Evolutionary conservation across 2,329 filamentous ascomycete genomes (phyloP).

Genomic region (Trichophyton simii): DNA sequence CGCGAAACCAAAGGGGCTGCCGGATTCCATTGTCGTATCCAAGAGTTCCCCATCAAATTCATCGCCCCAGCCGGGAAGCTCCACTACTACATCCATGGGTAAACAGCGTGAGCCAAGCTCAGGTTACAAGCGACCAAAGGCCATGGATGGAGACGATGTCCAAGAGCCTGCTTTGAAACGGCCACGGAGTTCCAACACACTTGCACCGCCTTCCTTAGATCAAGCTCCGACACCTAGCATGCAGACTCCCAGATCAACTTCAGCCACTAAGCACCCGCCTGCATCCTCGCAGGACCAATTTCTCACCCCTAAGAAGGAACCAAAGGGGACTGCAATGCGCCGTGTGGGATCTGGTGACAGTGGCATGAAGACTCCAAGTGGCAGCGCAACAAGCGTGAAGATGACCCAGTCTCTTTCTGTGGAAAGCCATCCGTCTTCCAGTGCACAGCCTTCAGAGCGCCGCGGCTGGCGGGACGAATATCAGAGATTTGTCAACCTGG

Average conservation of each 20-base stretch:
- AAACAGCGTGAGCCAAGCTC: slow-evolving; percentile 12
- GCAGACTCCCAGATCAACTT: slow-evolving; percentile 23
- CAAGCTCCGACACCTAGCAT: slow-evolving; percentile 26
- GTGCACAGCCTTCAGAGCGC: slow-evolving; percentile 24
- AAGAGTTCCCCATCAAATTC: slow-evolving; percentile 1
- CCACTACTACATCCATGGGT: slow-evolving; percentile 10
- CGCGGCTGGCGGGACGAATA: slow-evolving; percentile 34
- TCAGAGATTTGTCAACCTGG: slow-evolving; percentile 31
- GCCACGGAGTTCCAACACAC: slow-evolving; percentile 22
- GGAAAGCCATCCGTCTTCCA: slow-evolving; percentile 15
- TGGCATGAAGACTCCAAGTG: slow-evolving; percentile 30
- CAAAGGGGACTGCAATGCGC: slow-evolving; percentile 27
- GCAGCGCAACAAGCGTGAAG: slow-evolving; percentile 19
- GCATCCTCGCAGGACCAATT: slow-evolving; percentile 20
- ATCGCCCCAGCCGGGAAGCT: slow-evolving; percentile 9
- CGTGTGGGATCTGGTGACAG: slow-evolving; percentile 29
- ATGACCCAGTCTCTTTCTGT: slow-evolving; percentile 11
- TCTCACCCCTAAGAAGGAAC: slow-evolving; percentile 33
- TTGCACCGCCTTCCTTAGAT: slow-evolving; percentile 17
- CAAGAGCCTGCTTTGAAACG: slow-evolving; percentile 23
- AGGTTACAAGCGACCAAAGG: slow-evolving; percentile 19
- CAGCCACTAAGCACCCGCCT: slow-evolving; percentile 24
- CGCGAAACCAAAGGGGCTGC: slow-evolving; percentile 16
- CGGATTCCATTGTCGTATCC: slow-evolving; percentile 11
- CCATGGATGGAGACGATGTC: slow-evolving; percentile 17